Evolutionary conservation across 1,284 basidiomycete genomes (phyloP).

Genomic region (Peniophora sp.): DNA sequence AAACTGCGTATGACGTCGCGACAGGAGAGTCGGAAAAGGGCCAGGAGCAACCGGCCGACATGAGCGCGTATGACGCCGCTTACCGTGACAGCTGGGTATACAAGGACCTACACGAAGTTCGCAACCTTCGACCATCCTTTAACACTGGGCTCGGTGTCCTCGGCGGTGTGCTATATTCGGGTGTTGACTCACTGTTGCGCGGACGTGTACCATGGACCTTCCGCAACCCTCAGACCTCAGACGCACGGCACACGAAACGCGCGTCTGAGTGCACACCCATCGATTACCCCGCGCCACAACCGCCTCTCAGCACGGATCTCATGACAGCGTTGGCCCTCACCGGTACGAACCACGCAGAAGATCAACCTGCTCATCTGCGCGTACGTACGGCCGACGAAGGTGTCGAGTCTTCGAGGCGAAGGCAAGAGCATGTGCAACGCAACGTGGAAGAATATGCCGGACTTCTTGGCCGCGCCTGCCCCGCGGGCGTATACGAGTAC

Average conservation of each 20-base stretch:
- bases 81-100: constrained; percentile 84
- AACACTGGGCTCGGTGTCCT: constrained; percentile 78
- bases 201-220: constrained; percentile 94
- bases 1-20: constrained; percentile 73
- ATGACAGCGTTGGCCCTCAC: constrained; percentile 88
- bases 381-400: constrained; percentile 50
- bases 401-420: constrained; percentile 38
- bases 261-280: constrained; percentile 74
- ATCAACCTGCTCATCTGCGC: constrained; percentile 87
- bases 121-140: constrained; percentile 92
- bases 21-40: constrained; percentile 15
- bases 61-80: constrained; percentile 70
- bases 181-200: constrained; percentile 81
- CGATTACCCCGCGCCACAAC: constrained; percentile 84
- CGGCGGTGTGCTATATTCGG: constrained; percentile 89
- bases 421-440: constrained; percentile 61
- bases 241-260: constrained; percentile 69
- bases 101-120: constrained; percentile 83
- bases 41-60: constrained; percentile 42
- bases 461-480: constrained; percentile 84
- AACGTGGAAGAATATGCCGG: constrained; percentile 85
- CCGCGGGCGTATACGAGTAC: constrained; percentile 97
- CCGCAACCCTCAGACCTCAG: constrained; percentile 52
- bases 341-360: constrained; percentile 94
- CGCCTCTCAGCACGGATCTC: constrained; percentile 91